These are phyloP conservation scores for Fusarium camptoceras DNA, from an alignment of 2,329 filamentous ascomycete genomes.

Conservation along the genomic window DNA sequence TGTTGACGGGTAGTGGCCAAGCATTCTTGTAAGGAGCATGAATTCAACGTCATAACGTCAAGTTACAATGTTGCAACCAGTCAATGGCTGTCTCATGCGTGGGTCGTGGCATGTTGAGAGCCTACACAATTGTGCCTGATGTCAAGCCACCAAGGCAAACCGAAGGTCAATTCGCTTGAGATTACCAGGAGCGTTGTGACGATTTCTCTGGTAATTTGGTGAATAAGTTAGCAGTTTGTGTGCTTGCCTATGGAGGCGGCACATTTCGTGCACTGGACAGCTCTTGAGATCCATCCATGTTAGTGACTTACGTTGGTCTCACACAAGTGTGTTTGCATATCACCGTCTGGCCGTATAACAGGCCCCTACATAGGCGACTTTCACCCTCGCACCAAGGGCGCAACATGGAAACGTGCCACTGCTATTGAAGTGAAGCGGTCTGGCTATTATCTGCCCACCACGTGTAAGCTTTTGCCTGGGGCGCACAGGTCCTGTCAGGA, in stretches of 20 bases:
- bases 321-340: background rate
- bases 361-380: background rate
- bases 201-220: background rate
- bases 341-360: background rate
- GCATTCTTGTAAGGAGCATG: slow-evolving; percentile 3
- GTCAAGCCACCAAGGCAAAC: slow-evolving; percentile 1
- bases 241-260: background rate
- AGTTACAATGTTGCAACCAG: slow-evolving; percentile 4
- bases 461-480: background rate
- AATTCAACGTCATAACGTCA: slow-evolving; percentile 3
- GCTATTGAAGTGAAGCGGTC: background rate
- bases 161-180: background rate
- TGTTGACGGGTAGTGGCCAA: slow-evolving; percentile 18
- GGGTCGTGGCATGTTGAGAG: slow-evolving; percentile 25
- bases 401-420: background rate
- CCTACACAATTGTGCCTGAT: slow-evolving; percentile 15
- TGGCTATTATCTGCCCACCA: background rate
- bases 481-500: background rate
- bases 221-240: background rate
- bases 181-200: background rate
- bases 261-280: background rate
- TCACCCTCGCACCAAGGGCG: background rate
- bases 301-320: background rate
- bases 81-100: slow-evolving; percentile 20
- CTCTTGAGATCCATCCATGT: background rate